Evolutionary conservation across 192 early-diverging fungal genomes (phyloP).

Genomic region (Rhizophagus clarus): DNA sequence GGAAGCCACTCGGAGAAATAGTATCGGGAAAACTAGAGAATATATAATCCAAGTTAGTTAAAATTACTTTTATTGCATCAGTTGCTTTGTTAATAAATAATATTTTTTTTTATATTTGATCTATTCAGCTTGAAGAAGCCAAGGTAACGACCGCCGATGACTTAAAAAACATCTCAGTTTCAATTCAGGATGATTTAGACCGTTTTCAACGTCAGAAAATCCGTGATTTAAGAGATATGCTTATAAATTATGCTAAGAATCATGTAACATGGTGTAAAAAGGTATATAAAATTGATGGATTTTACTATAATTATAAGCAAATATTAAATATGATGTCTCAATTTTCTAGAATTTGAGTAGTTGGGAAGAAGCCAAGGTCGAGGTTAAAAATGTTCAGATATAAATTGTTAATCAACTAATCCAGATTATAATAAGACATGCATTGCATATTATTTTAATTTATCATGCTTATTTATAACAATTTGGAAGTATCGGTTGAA

Average conservation of each 20-base stretch:
- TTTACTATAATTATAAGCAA: neutral
- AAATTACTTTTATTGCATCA: neutral
- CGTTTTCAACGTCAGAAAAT: constrained; percentile 95
- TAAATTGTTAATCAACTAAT: neutral
- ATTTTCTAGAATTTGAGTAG: constrained; percentile 51
- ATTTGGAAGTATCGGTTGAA: too few species aligned
- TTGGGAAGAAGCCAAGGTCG: constrained; percentile 55
- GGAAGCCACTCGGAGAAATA: constrained; percentile 82
- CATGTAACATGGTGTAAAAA: constrained; percentile 75
- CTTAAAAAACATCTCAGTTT: constrained; percentile 73
- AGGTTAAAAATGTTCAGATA: constrained; percentile 49
- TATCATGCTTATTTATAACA: too few species aligned
- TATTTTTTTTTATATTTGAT: neutral
- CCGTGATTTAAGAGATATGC: constrained; percentile 76
- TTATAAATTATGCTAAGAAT: constrained; percentile 74
- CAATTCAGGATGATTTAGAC: constrained; percentile 88
- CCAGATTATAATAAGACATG: too few species aligned
- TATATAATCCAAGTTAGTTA: constrained; percentile 59
- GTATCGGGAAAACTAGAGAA: constrained; percentile 86
- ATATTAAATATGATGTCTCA: neutral
- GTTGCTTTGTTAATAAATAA: too few species aligned
- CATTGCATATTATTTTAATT: too few species aligned
- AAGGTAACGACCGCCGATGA: constrained; percentile 71
- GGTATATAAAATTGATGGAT: constrained; percentile 36
- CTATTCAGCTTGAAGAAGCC: constrained; percentile 70